phyloP scores from a whole-genome alignment of 1,139 yeast genomes.

The Groenewaldozyma auringiensis region DNA sequence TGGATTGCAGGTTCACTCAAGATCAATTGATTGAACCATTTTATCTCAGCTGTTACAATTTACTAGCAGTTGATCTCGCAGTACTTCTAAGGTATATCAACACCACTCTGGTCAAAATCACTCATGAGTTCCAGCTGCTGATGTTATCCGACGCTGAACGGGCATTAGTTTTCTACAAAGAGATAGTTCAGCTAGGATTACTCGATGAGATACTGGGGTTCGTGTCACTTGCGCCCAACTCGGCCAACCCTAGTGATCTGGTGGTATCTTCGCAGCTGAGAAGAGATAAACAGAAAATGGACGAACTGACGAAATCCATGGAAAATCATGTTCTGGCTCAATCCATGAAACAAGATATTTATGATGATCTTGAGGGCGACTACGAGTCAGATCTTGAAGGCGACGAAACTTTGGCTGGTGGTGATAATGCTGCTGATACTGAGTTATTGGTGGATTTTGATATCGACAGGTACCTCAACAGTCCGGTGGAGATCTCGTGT shows the following conservation, averaged over 20 bases:
- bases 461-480: background rate
- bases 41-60: conserved; percentile 17
- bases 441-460: background rate
- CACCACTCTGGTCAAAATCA: conserved; percentile 18
- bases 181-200: conserved; percentile 23
- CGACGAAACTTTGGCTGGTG: background rate
- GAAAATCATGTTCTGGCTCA: conserved; percentile 10
- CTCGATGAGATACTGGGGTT: conserved; percentile 19
- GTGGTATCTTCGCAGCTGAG: conserved; percentile 19
- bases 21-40: conserved; percentile 16
- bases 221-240: conserved; percentile 16
- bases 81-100: conserved; percentile 21
- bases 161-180: conserved; percentile 22
- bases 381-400: conserved; percentile 25
- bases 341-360: conserved; percentile 20
- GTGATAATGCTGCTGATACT: background rate
- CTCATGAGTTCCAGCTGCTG: conserved; percentile 21
- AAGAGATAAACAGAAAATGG: conserved; percentile 18
- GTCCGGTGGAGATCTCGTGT: background rate
- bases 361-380: conserved; percentile 25
- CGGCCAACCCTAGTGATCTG: conserved; percentile 14
- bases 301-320: conserved; percentile 21
- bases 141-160: conserved; percentile 22
- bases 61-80: conserved; percentile 21
- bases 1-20: conserved; percentile 21